A percentile compares a stretch with the other conserved stretches of the same genome.
Conservation (phyloP, 768 basidiomycete genomes). For the Tricholoma sp. region DNA sequence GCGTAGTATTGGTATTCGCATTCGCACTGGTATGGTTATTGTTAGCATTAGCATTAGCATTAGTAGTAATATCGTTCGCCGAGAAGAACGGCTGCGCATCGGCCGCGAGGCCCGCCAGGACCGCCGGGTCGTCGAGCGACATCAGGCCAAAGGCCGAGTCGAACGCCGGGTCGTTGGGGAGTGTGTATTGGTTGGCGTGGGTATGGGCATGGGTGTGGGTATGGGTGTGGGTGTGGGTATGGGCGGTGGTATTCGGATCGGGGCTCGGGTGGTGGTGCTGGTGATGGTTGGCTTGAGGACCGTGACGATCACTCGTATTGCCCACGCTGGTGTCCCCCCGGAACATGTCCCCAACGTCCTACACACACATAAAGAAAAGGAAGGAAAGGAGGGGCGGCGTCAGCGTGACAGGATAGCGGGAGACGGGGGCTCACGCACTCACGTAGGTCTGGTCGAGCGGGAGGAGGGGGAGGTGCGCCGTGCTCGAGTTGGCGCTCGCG, state of each 20-base stretch:
- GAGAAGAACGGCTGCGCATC: conserved; percentile 65
- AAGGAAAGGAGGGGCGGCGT: too few species aligned
- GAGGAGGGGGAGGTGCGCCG: background rate
- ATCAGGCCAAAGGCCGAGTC: conserved; percentile 69
- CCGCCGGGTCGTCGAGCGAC: conserved; percentile 70
- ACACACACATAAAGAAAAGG: too few species aligned
- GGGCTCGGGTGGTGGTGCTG: background rate
- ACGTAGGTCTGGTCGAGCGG: too few species aligned
- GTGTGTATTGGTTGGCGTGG: conserved; percentile 2
- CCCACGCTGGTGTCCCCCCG: background rate
- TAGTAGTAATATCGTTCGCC: too few species aligned
- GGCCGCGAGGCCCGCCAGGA: conserved; percentile 53
- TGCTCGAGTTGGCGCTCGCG: background rate
- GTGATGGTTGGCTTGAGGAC: too few species aligned
- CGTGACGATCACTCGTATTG: too few species aligned
- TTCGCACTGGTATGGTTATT: too few species aligned
- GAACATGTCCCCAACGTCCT: background rate
- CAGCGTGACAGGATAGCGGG: too few species aligned
- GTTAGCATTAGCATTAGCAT: too few species aligned
- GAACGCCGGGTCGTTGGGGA: conserved; percentile 34
- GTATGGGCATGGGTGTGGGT: background rate
- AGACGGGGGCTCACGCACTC: background rate
- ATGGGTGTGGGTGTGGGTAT: conserved; percentile 1
- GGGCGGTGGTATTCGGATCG: background rate
- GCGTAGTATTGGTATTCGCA: too few species aligned